phyloP scores from a whole-genome alignment of 345 rosid species.

The Boechera stricta region DNA sequence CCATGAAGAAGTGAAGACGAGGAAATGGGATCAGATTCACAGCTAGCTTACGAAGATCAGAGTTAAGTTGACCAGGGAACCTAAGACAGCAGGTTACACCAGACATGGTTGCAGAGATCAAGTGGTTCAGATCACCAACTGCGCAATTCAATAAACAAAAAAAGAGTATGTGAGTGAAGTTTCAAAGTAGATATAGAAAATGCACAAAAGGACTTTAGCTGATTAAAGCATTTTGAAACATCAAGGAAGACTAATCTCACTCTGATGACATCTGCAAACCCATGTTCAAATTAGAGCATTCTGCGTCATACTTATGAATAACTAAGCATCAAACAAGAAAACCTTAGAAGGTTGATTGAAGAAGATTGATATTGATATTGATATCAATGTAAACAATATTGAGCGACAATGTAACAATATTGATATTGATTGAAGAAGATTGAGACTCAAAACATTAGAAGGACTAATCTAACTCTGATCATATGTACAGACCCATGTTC shows the following conservation, averaged over 20 bases:
- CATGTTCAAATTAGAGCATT: too few relatives aligned
- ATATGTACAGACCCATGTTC: neutral
- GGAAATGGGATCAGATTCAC: slow-evolving; percentile 79
- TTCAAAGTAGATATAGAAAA: too few relatives aligned
- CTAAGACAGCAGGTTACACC: slow-evolving; percentile 78
- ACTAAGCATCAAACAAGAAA: neutral
- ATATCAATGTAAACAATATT: too few relatives aligned
- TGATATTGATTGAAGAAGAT: neutral
- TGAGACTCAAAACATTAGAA: neutral
- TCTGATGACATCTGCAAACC: neutral
- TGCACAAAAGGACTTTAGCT: neutral
- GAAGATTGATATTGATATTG: too few relatives aligned
- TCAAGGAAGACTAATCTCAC: neutral
- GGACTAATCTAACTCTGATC: neutral
- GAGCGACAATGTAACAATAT: too few relatives aligned
- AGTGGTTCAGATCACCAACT: slow-evolving; percentile 74
- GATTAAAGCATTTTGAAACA: neutral
- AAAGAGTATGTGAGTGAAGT: neutral
- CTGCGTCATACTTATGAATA: neutral
- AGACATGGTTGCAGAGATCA: slow-evolving; percentile 81
- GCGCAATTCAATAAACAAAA: slow-evolving; percentile 6
- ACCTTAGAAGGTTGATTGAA: too few relatives aligned
- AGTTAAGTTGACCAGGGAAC: slow-evolving; percentile 75
- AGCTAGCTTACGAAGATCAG: slow-evolving; percentile 73
- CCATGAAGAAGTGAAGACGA: slow-evolving; percentile 83